Evolutionary conservation across 2,329 filamentous ascomycete species (phyloP), one percentile per base, ranked within the genome.

Genomic region (Pyricularia pennisetigena): DNA sequence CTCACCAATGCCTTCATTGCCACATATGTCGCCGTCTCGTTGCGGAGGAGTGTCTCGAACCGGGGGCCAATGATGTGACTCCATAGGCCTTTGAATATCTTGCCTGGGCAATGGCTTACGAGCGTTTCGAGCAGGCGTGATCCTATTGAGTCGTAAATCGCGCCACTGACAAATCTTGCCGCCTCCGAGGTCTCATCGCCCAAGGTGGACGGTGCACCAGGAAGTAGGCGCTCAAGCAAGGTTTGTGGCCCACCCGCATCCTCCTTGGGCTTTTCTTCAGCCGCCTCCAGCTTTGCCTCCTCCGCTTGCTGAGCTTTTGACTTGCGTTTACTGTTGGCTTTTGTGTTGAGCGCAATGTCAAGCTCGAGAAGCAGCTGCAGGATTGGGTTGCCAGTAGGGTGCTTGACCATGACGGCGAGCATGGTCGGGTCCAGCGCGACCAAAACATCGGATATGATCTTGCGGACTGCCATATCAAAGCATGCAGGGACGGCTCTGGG

Each of bases 41-140:
- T 98, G 69, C 93, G 90, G 6, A 94, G 87, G 69, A 97, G 85
- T 57, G 88, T 91, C 26, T 89, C 88, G 73, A 98, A 90, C 29
- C 93, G 87, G 16, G 90, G 88, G 70, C 89, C 90, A 78, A 98
- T 91, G 71, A 93, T 87, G 72, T 90, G 88, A 69, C 85, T 87
- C 79, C 96, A 94, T 6, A 99, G 83, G 16, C 88, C 86, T 78
- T 97, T 97, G 86, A 98, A 99, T 41, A 93, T 80, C 78, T 95
- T 97, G 62, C 92, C 93, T 0, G 95, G 93, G 20, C 90, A 88
- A 75, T 90, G 85, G 29, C 88, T 86, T 71, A 97, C 86, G 71
- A 99, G 89, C 0, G 90, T 92, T 79, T 99, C 95, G 26, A 98
- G 83, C 1, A 99, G 83, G 63, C 94, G 90, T 3, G 94, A 97